These are phyloP conservation scores for Colletotrichum abscissum DNA, from an alignment of 2,329 filamentous ascomycete species.

Conservation along the genomic window DNA sequence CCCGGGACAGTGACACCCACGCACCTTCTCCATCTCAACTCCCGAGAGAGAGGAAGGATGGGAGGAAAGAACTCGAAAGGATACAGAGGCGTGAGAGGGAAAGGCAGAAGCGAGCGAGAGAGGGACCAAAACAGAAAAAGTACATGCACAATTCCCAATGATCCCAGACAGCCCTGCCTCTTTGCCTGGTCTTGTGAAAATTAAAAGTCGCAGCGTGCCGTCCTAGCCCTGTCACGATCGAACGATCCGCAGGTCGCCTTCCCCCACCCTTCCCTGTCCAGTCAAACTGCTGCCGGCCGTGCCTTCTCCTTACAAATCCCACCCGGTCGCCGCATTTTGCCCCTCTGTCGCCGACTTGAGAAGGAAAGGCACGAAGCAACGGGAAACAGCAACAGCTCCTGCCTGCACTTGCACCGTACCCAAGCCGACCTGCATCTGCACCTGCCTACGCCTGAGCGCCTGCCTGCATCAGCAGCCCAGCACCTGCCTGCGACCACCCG, in stretches of 20 bases:
- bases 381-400: not conserved
- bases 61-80: too few relatives aligned
- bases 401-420: not conserved
- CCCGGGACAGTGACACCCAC: not conserved
- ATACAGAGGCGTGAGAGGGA: not conserved
- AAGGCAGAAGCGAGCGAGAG: not conserved
- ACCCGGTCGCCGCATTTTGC: conserved; percentile 29
- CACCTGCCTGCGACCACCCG: not conserved
- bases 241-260: conserved; percentile 12
- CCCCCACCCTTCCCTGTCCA: conserved; percentile 2
- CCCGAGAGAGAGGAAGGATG: not conserved
- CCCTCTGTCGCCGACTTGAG: conserved; percentile 16
- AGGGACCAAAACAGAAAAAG: not conserved
- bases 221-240: conserved; percentile 5
- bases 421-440: not conserved
- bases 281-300: conserved; percentile 5
- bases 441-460: not conserved
- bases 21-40: conserved; percentile 13
- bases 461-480: not conserved
- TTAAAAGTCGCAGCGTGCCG: not conserved
- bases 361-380: not conserved
- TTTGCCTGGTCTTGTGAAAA: not conserved
- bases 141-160: not conserved
- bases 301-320: conserved; percentile 31
- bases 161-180: not conserved